A percentile compares a stretch with the other conserved stretches of the same genome.
These are phyloP conservation scores for Hemerocallis citrina DNA, from an alignment of 106 monocot species.

Conservation along the genomic window DNA sequence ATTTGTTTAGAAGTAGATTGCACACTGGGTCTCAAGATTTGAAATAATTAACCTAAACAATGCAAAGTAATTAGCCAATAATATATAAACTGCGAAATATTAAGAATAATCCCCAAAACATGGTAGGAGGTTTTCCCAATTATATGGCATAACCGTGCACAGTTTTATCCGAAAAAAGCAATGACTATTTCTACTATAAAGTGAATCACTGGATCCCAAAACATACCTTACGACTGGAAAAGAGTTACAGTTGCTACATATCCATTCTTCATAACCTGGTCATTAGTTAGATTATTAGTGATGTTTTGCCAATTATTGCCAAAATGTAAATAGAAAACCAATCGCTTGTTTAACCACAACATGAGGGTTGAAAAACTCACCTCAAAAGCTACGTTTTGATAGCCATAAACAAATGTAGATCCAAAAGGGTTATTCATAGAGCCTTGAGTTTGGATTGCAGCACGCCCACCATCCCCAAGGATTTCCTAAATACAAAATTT, in stretches of 20 bases:
- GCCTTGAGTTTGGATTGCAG: slow-evolving; percentile 94
- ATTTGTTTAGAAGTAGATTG: too few species aligned
- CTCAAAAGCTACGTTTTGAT: slow-evolving; percentile 94
- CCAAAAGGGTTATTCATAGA: slow-evolving; percentile 96
- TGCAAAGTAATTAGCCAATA: too few species aligned
- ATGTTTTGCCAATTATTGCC: not conserved
- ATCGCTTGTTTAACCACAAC: too few species aligned
- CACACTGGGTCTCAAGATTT: too few species aligned
- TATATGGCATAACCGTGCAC: not conserved
- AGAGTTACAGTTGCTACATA: slow-evolving; percentile 93
- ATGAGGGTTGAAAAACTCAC: too few species aligned
- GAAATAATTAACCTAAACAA: too few species aligned
- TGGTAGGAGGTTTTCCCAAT: not conserved
- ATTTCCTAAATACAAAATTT: slow-evolving; percentile 47
- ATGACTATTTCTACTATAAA: not conserved
- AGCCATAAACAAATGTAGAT: slow-evolving; percentile 93
- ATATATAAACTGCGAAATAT: too few species aligned
- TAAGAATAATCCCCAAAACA: not conserved
- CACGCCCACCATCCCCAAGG: slow-evolving; percentile 91
- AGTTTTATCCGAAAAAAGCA: not conserved
- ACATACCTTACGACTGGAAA: slow-evolving; percentile 66
- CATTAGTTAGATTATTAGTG: slow-evolving; percentile 2
- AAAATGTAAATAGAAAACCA: not conserved
- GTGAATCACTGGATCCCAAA: not conserved
- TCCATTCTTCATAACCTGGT: slow-evolving; percentile 91